phyloP scores from a whole-genome alignment of 495 filamentous ascomycete genomes.

The Lasiosphaeris hirsuta region DNA sequence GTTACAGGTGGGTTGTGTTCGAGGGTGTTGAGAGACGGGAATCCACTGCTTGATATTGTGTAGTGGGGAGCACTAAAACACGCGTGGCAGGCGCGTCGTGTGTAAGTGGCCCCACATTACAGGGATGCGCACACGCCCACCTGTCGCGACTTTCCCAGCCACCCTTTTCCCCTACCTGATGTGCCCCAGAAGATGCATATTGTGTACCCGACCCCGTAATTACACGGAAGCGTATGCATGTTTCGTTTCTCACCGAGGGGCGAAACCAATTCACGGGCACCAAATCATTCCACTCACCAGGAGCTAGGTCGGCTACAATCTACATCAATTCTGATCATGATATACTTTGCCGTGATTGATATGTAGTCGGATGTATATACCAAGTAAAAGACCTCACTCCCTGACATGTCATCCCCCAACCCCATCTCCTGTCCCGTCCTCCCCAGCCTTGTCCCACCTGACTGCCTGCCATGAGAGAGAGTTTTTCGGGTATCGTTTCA shows the following conservation, averaged over 20 bases:
- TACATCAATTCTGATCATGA: no score
- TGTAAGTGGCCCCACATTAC: not conserved
- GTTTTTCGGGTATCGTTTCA: conserved; percentile 34
- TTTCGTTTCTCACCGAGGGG: no score
- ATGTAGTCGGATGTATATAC: no score
- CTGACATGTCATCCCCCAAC: not conserved
- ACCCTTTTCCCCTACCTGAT: not conserved
- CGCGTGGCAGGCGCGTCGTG: conserved; percentile 1
- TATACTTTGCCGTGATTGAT: no score
- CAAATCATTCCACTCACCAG: no score
- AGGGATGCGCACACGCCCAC: no score
- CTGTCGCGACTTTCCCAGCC: conserved; percentile 3
- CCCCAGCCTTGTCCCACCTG: not conserved
- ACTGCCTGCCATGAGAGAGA: conserved; percentile 6
- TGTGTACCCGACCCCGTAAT: no score
- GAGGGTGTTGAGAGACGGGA: not conserved
- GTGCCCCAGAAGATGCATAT: not conserved
- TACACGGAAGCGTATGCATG: no score
- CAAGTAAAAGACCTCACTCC: no score
- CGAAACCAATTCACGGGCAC: no score
- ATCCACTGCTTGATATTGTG: conserved; percentile 60
- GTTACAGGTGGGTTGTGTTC: not conserved
- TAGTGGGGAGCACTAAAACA: conserved; percentile 49
- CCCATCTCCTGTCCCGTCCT: not conserved
- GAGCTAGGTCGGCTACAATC: no score